A percentile compares a stretch with the other conserved stretches of the same genome.
These are phyloP conservation scores for Sphagnum fallax DNA, from an alignment of 228 moss, liverwort and hornwort genomes.

Conservation along the genomic window DNA sequence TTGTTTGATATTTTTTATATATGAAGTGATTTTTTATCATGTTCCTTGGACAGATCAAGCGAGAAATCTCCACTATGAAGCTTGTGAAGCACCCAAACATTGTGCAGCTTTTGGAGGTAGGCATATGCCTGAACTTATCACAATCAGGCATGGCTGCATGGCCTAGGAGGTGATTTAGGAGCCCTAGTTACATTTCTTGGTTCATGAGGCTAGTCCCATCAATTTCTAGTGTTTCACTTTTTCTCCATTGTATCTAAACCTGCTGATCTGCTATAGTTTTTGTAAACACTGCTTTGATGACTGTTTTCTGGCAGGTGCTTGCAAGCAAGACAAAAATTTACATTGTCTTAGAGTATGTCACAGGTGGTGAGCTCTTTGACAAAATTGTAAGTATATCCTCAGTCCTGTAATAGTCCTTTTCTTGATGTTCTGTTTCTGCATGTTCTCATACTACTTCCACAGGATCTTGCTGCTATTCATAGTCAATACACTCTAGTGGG, in stretches of 20 bases:
- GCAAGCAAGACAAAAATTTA: conserved; percentile 95
- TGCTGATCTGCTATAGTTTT: no score
- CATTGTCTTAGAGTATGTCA: conserved; percentile 89
- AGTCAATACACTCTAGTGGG: no score
- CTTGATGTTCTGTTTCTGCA: no score
- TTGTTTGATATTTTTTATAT: no score
- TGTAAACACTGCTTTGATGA: no score
- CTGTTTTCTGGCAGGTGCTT: conserved; percentile 53
- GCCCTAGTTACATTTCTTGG: neutral
- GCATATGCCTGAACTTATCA: neutral
- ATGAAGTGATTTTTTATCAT: no score
- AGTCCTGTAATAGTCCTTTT: neutral
- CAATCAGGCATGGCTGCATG: neutral
- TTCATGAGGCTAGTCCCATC: no score
- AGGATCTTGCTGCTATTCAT: no score
- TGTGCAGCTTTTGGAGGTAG: conserved; percentile 89
- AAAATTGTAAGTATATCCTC: conserved; percentile 63
- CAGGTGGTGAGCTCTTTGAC: conserved; percentile 91
- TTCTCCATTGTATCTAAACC: no score
- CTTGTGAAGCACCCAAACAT: conserved; percentile 95
- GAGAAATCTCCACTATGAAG: conserved; percentile 98
- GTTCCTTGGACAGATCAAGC: conserved; percentile 67
- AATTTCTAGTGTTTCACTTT: no score
- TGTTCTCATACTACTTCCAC: no score
- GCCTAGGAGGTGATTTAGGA: neutral